Percentiles rank a stretch among this genome's conserved stretches.
phyloP scores from a whole-genome alignment of 2,329 filamentous ascomycete genomes.

The Fusarium haematococcum region DNA sequence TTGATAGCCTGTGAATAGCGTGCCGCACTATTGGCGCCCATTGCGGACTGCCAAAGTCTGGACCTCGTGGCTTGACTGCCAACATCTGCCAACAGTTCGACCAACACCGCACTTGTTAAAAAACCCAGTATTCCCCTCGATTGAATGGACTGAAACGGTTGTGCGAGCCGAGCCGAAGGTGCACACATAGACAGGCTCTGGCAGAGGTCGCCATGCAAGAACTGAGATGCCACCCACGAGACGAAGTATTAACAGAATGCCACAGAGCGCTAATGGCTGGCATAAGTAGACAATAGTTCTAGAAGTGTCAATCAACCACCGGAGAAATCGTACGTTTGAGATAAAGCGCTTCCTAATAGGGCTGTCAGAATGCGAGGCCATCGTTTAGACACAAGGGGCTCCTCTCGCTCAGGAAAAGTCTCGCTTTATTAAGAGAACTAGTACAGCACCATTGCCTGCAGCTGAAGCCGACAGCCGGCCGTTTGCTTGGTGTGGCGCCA shows the following conservation, averaged over 20 bases:
- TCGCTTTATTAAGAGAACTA: background rate
- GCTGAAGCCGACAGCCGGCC: background rate
- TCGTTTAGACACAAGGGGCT: background rate
- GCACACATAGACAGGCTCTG: background rate
- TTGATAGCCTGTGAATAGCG: background rate
- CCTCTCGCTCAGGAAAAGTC: background rate
- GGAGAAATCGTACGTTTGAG: background rate
- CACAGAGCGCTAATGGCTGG: background rate
- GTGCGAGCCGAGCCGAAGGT: background rate
- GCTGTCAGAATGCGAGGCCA: background rate
- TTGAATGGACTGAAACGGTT: background rate
- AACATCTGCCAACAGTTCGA: background rate
- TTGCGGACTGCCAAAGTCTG: background rate
- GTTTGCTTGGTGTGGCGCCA: background rate
- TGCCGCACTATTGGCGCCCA: background rate
- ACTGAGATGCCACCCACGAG: background rate
- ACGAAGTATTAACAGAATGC: background rate
- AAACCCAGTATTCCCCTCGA: background rate
- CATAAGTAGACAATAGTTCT: background rate
- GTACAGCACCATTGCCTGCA: background rate
- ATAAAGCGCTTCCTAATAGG: background rate
- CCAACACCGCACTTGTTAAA: no score
- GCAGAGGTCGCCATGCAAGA: background rate
- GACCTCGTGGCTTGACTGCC: background rate
- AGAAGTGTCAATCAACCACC: background rate